A percentile compares a stretch with the other conserved stretches of the same genome.
Evolutionary conservation across 768 basidiomycete genomes (phyloP).

Genomic region (Russula griseocarnosa): DNA sequence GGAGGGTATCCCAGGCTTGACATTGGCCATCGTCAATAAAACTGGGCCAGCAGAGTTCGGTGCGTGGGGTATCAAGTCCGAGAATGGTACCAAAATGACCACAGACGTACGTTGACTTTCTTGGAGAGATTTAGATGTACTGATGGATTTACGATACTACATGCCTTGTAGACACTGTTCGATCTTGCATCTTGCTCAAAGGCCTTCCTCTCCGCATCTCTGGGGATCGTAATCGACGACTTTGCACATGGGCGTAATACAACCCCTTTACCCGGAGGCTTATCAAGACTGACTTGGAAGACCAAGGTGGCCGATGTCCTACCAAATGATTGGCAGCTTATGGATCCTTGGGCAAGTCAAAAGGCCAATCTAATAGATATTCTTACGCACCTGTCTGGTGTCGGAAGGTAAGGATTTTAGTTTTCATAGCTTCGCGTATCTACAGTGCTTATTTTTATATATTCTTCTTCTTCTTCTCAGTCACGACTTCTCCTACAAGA

Average conservation of each 20-base stretch:
- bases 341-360: conserved; percentile 41
- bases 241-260: conserved; percentile 37
- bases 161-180: conserved; percentile 38
- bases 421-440: too few relatives aligned
- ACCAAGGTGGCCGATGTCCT: conserved; percentile 39
- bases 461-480: background rate
- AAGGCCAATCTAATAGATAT: conserved; percentile 40
- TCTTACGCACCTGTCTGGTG: conserved; percentile 42
- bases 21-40: conserved; percentile 13
- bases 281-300: conserved; percentile 37
- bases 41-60: conserved; percentile 15
- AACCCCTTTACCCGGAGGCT: conserved; percentile 35
- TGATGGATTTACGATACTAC: background rate
- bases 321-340: conserved; percentile 39
- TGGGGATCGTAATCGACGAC: conserved; percentile 44
- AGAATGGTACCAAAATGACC: conserved; percentile 21
- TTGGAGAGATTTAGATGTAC: background rate
- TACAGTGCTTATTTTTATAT: background rate
- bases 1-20: conserved; percentile 10
- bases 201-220: conserved; percentile 39
- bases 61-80: conserved; percentile 21
- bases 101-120: conserved; percentile 11
- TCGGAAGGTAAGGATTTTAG: conserved; percentile 34
- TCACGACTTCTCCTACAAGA: conserved; percentile 13
- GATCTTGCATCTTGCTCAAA: conserved; percentile 39